Conservation (phyloP, 169 alveolate genomes). For the Plasmodium inui region DNA sequence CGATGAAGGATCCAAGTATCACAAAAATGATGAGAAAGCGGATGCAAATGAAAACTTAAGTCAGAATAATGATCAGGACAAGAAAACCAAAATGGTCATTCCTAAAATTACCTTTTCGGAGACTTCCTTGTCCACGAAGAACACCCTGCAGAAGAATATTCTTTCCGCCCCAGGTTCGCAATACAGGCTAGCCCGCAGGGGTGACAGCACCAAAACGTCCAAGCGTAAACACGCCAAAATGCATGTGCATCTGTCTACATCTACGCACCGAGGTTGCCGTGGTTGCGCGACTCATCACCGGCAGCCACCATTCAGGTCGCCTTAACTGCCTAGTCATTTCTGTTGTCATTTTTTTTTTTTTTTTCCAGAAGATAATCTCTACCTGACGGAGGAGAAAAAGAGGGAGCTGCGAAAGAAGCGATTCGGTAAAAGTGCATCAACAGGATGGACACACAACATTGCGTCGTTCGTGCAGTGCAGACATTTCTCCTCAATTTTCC, state of each 20-base stretch:
- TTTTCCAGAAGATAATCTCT: conserved; percentile 6
- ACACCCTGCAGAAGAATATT: conserved; percentile 43
- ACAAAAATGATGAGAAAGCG: conserved; percentile 14
- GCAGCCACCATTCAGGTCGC: not conserved
- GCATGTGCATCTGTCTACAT: not conserved
- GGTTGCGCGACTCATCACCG: not conserved
- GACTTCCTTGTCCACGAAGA: conserved; percentile 23
- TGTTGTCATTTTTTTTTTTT: conserved; percentile 1
- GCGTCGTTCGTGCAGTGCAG: not conserved
- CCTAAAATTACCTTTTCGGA: conserved; percentile 61
- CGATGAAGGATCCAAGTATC: conserved; percentile 1
- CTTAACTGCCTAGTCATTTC: not conserved
- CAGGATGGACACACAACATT: not conserved
- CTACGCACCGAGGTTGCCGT: not conserved
- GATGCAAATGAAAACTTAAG: conserved; percentile 1
- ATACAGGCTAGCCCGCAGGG: not conserved
- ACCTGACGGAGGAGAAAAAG: conserved; percentile 66
- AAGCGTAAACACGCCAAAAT: too few relatives aligned
- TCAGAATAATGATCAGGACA: not conserved
- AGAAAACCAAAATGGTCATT: conserved; percentile 28
- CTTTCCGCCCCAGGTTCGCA: conserved; percentile 9
- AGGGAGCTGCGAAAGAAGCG: conserved; percentile 50
- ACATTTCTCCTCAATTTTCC: not conserved
- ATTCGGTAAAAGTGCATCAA: conserved; percentile 25
- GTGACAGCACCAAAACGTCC: not conserved